Evolutionary conservation across 2,329 filamentous ascomycete species (phyloP), one percentile per base, ranked within the genome.

Genomic region (Aspergillus sp.): DNA sequence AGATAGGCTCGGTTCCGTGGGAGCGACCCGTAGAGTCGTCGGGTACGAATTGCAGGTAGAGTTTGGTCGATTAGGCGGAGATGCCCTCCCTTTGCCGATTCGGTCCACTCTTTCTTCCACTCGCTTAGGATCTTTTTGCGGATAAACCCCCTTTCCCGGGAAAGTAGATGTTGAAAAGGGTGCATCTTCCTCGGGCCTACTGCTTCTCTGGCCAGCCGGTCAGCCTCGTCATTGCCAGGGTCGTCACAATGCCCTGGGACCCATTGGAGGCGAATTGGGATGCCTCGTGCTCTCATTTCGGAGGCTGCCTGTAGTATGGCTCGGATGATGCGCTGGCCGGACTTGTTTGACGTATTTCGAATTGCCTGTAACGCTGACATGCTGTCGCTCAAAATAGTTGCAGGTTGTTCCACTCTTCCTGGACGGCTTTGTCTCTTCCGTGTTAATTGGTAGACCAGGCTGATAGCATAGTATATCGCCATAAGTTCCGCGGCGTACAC

Each of bases 401-500:
- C 55, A 11, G 46, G 49, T 34, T 50, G 14, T 51, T 45, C 6
- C 44, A 54, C 44, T 25, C 5, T 45, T 6, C 10, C 17, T 52
- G 14, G 21, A 31, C 2, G 23, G 49, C 2, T 31, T 1, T 47
- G 17, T 48, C 38, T 19, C 52, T 17, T 43, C 41, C 43, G 42
- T 7, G 29, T 44, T 1, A 58, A 34, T 47, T 56, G 57, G 14
- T 51, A 50, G 43, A 60, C 49, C 3, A 54, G 45, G 25, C 46
- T 54, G 43, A 59, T 54, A 1, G 61, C 58, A 31, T 62, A 52
- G 21, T 58, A 54, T 40, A 64, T 63, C 20, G 58, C 52, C 16
- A 64, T 57, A 10, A 60, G 52, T 48, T 65, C 63, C 14, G 55
- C 59, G 2, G 47, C 50, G 29, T 65, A 53, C 7, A 64, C 57